Evolutionary conservation across 2,329 filamentous ascomycete genomes (phyloP), one percentile per base, ranked within the genome.

Genomic region (Ceratocystis colombiana): DNA sequence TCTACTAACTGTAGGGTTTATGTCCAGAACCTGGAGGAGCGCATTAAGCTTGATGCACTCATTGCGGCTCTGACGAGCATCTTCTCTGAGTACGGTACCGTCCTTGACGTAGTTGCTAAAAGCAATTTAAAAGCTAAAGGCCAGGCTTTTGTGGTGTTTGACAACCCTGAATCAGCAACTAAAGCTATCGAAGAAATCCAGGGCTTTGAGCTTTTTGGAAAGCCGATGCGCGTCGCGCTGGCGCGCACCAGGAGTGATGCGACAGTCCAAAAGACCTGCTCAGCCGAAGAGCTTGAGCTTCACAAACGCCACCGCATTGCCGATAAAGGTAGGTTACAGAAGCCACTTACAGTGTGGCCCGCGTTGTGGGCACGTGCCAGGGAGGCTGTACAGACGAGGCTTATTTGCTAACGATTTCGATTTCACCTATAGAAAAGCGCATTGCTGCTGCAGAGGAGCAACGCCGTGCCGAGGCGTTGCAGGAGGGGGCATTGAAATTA

Each of bases 81-180:
- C 72, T 97, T 97, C 77, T 86, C 86, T 69, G 89, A 96, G 75
- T 96, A 94, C 76, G 94, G 94, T 69, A 86, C 80, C 67, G 84
- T 96, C 68, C 77, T 96, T 71, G 91, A 96, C 69, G 84, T 96
- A 64, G 83, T 96, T 68, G 89, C 89, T 57, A 96, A 96, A 79
- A 90, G 84, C 70, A 96, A 95, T 75, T 77, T 97, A 37, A 92
- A 89, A 74, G 89, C 90, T 55, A 96, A 95, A 75, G 94, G 94
- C 12, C 94, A 99, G 77, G 94, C 94, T 0, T 99, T 99, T 74
- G 78, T 99, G 62, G 91, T 97, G 59, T 97, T 91, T 74, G 90
- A 95, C 71, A 83, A 80, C 68, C 79, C 87, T n/a, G 88, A 91
- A 66, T 84, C 86, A n/a, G 92, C 92, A 2, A 79, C 83, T 64